Evolutionary conservation across 306 rosid genomes (phyloP).

Genomic region (peach (Prunus persica)): DNA sequence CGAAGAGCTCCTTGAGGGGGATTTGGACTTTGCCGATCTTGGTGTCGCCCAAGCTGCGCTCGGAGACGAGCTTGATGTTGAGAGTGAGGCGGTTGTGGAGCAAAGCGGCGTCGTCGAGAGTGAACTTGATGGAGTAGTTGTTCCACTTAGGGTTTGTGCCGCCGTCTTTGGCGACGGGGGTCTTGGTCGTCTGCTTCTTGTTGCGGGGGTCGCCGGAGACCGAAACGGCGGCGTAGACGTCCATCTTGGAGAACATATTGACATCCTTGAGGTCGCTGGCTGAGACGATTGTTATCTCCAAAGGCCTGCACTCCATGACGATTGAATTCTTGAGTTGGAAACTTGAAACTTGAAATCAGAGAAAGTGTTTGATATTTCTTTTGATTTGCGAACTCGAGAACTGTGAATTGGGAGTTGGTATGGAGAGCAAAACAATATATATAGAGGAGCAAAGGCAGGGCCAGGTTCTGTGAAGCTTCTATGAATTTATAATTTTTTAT

Average conservation of each 20-base stretch:
- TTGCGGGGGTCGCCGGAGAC: slow-evolving; percentile 31
- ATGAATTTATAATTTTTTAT: not conserved
- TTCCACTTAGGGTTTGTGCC: slow-evolving; percentile 50
- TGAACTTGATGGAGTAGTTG: slow-evolving; percentile 33
- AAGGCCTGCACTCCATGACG: slow-evolving; percentile 39
- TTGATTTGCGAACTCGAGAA: not conserved
- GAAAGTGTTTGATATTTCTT: not conserved
- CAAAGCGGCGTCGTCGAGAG: slow-evolving; percentile 22
- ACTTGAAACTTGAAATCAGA: not conserved
- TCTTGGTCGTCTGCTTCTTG: slow-evolving; percentile 27
- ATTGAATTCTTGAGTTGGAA: not conserved
- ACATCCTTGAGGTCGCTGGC: slow-evolving; percentile 46
- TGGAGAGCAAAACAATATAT: not conserved
- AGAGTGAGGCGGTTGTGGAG: slow-evolving; percentile 34
- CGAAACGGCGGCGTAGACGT: slow-evolving; percentile 48
- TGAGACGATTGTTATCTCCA: slow-evolving; percentile 32
- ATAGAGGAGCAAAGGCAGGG: not conserved
- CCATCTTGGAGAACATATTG: slow-evolving; percentile 51
- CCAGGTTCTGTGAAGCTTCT: not conserved
- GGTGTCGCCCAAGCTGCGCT: slow-evolving; percentile 31
- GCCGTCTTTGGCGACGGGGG: slow-evolving; percentile 37
- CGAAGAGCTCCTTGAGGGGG: slow-evolving; percentile 37
- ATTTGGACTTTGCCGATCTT: slow-evolving; percentile 37
- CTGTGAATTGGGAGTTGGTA: too few relatives aligned
- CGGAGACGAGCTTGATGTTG: slow-evolving; percentile 39